Evolutionary conservation across 257 asterid species (phyloP).

Genomic region (Coffea canephora): DNA sequence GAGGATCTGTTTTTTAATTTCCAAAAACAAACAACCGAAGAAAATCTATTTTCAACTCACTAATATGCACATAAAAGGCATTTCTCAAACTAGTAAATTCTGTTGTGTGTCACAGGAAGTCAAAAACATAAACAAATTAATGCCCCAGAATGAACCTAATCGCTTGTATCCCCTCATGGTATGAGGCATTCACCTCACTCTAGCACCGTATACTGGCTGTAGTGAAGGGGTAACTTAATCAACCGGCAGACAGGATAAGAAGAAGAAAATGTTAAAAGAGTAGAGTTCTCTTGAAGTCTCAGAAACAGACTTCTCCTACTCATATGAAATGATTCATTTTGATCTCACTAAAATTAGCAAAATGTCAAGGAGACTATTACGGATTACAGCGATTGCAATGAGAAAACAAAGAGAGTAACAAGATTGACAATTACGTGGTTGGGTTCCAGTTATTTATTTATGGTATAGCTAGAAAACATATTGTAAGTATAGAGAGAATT

Average conservation of each 20-base stretch:
- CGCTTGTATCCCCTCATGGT: no score
- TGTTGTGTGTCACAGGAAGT: no score
- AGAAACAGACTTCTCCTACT: neutral
- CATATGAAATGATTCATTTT: neutral
- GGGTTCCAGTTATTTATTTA: neutral
- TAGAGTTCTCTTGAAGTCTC: neutral
- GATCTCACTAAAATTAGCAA: neutral
- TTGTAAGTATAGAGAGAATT: neutral
- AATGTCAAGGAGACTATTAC: neutral
- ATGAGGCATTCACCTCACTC: no score
- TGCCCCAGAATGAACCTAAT: no score
- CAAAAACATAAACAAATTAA: no score
- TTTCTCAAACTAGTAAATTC: no score
- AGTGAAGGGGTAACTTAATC: no score
- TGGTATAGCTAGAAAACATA: neutral
- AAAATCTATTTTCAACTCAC: neutral
- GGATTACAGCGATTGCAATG: neutral
- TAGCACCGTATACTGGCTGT: no score
- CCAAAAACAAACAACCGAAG: neutral
- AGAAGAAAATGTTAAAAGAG: neutral
- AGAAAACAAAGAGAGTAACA: neutral
- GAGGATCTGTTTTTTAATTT: neutral
- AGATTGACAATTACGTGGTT: neutral
- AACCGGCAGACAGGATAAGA: no score
- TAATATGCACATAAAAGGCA: no score